These are phyloP conservation scores for Cyberlindnera sargentensis DNA, from an alignment of 805 yeast species.

Conservation along the genomic window DNA sequence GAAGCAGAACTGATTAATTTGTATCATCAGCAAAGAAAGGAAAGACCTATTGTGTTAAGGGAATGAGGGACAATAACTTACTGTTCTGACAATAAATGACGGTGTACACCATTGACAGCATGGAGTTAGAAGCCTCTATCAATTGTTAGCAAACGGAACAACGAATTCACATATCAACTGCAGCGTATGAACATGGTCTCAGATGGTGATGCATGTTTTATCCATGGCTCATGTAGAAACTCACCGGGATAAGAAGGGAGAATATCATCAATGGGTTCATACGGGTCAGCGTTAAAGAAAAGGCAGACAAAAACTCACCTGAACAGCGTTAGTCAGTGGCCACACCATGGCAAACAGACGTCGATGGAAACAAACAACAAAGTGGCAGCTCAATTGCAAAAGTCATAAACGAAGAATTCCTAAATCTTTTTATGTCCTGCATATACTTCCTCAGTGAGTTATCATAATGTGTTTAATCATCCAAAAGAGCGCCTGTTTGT, in stretches of 20 bases:
- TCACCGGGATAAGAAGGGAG: constrained; percentile 38
- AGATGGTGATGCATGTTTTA: constrained; percentile 98
- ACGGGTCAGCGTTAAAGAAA: neutral
- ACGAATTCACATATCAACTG: neutral
- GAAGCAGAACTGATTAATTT: constrained; percentile 92
- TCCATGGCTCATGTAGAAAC: constrained; percentile 66
- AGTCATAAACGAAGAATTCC: constrained; percentile 79
- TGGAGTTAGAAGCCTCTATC: neutral
- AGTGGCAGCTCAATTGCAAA: neutral
- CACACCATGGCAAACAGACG: no score
- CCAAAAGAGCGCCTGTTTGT: neutral
- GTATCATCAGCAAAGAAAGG: constrained; percentile 47
- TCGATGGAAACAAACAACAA: neutral
- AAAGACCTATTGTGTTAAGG: no score
- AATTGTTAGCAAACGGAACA: neutral
- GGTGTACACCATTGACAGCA: no score
- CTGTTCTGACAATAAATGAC: no score
- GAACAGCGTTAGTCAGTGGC: constrained; percentile 9
- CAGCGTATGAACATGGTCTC: constrained; percentile 30
- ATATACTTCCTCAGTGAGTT: constrained; percentile 63
- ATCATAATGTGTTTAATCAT: neutral
- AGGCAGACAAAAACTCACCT: constrained; percentile 3
- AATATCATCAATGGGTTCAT: constrained; percentile 15
- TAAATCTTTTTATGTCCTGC: constrained; percentile 60
- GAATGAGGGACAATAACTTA: no score